Conservation (phyloP, 768 basidiomycete species). For the Tulasnella sp. region DNA sequence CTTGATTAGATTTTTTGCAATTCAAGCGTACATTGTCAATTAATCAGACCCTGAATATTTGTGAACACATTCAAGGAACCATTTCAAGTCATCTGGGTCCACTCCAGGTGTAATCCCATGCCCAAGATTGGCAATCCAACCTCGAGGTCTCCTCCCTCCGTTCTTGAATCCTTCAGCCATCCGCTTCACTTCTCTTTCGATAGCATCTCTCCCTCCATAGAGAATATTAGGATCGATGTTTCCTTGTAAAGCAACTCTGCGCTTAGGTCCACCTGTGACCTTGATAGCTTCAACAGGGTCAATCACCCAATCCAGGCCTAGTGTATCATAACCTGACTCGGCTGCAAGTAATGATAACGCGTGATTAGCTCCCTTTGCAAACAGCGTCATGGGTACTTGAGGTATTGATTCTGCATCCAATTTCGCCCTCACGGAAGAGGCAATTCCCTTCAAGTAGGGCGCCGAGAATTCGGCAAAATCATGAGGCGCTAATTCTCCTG, state of each 20-base stretch:
- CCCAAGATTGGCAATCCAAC: constrained; percentile 96
- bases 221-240: constrained; percentile 85
- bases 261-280: constrained; percentile 35
- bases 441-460: constrained; percentile 64
- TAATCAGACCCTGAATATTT: constrained; percentile 43
- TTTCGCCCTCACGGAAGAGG: constrained; percentile 46
- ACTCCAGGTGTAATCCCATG: constrained; percentile 96
- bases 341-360: constrained; percentile 48
- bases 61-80: constrained; percentile 83
- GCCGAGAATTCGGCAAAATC: constrained; percentile 78
- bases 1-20: too few species aligned
- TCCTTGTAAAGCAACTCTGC: constrained; percentile 65
- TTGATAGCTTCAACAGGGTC: constrained; percentile 58
- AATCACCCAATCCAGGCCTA: constrained; percentile 87
- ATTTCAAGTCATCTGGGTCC: constrained; percentile 81
- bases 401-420: constrained; percentile 44
- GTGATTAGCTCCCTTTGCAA: constrained; percentile 86
- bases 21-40: background rate
- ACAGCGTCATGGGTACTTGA: constrained; percentile 71
- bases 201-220: constrained; percentile 75
- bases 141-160: constrained; percentile 35
- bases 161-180: constrained; percentile 64
- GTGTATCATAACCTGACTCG: constrained; percentile 64
- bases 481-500: constrained; percentile 77
- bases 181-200: constrained; percentile 71